Evolutionary conservation across 176 grass and related monocot species (phyloP).

Genomic region (Pontederia paniculata): DNA sequence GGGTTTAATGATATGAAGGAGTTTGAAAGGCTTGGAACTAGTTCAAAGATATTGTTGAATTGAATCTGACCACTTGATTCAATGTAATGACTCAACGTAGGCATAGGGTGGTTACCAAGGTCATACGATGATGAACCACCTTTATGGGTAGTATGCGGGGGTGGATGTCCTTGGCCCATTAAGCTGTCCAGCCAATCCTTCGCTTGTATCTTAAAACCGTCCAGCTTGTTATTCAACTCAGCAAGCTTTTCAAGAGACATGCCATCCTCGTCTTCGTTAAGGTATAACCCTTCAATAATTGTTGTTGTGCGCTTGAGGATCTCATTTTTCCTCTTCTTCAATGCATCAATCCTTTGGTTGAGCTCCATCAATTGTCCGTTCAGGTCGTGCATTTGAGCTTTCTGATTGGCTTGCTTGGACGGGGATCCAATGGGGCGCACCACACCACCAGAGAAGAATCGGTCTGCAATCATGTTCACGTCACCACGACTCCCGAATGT

Average conservation of each 20-base stretch:
- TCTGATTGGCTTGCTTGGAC: background rate
- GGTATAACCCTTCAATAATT: background rate
- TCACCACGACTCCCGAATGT: constrained; percentile 17
- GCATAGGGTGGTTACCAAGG: too few species aligned
- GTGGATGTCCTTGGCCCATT: too few species aligned
- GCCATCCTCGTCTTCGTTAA: constrained; percentile 10
- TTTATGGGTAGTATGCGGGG: too few species aligned
- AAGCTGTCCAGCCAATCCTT: constrained; percentile 14
- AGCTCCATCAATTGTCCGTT: background rate
- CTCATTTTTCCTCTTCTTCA: too few species aligned
- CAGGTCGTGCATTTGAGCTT: background rate
- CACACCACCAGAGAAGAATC: constrained; percentile 7
- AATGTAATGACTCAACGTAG: too few species aligned
- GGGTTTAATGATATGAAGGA: too few species aligned
- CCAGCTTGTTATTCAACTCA: background rate
- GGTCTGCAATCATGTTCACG: background rate
- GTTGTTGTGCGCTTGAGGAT: background rate
- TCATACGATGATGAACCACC: too few species aligned
- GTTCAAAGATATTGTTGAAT: too few species aligned
- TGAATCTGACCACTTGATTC: too few species aligned
- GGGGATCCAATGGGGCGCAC: background rate
- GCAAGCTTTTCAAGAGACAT: constrained; percentile 21
- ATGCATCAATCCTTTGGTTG: background rate
- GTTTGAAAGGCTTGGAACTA: too few species aligned
- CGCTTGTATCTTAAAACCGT: background rate